These are phyloP conservation scores for Firmiana major DNA, from an alignment of 345 rosid genomes.

Conservation along the genomic window DNA sequence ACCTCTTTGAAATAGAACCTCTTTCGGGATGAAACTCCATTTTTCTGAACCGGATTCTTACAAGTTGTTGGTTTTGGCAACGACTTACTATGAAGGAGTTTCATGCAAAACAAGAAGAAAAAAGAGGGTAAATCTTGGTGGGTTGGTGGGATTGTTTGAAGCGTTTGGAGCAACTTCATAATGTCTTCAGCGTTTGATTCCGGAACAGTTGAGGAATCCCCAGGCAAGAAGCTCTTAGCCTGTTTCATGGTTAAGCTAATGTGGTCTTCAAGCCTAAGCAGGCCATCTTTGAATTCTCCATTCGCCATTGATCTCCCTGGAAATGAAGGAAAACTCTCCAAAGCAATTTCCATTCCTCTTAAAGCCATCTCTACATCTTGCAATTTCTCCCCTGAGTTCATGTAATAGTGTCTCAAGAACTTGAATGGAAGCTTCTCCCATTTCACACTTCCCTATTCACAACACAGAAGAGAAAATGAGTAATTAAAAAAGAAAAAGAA, in stretches of 20 bases:
- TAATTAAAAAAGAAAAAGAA: not conserved
- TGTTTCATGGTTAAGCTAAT: slow-evolving; percentile 35
- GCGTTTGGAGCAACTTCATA: slow-evolving; percentile 41
- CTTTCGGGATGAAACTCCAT: slow-evolving; percentile 15
- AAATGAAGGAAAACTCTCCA: slow-evolving; percentile 35
- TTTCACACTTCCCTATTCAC: slow-evolving; percentile 60
- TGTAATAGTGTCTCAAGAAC: slow-evolving; percentile 35
- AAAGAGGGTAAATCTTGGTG: slow-evolving; percentile 52
- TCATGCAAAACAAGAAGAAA: slow-evolving; percentile 79
- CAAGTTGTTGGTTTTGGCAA: slow-evolving; percentile 19
- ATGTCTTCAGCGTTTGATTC: slow-evolving; percentile 41
- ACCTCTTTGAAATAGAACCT: slow-evolving; percentile 16
- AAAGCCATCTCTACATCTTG: slow-evolving; percentile 54
- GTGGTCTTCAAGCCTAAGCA: slow-evolving; percentile 43
- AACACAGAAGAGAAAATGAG: slow-evolving; percentile 1
- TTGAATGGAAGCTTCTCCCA: slow-evolving; percentile 77
- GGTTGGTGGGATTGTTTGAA: slow-evolving; percentile 41
- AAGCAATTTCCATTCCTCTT: slow-evolving; percentile 80
- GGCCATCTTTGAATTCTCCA: slow-evolving; percentile 37
- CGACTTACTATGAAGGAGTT: slow-evolving; percentile 47
- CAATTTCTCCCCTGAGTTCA: slow-evolving; percentile 43
- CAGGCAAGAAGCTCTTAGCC: slow-evolving; percentile 21
- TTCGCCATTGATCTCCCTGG: slow-evolving; percentile 27
- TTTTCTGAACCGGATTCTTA: slow-evolving; percentile 8
- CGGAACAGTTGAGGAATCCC: slow-evolving; percentile 45